These are phyloP conservation scores for Cryphonectria parasitica DNA, from an alignment of 2,329 filamentous ascomycete genomes.

Conservation along the genomic window DNA sequence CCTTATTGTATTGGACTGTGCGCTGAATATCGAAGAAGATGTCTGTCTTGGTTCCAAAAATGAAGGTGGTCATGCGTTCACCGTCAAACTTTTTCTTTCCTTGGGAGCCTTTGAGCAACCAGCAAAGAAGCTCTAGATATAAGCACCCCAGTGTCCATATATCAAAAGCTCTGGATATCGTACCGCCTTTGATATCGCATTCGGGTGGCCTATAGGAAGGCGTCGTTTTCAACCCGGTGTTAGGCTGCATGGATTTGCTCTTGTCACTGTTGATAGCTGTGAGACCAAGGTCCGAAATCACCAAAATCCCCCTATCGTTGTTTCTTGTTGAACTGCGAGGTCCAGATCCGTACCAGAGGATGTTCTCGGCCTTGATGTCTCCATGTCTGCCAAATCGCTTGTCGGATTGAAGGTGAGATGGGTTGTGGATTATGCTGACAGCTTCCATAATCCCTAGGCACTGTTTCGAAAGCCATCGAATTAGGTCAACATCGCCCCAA, in stretches of 20 bases:
- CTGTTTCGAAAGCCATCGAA: conserved; percentile 19
- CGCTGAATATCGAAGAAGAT: conserved; percentile 19
- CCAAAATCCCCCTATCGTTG: conserved; percentile 16
- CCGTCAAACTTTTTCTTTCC: conserved; percentile 8
- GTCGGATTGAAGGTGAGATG: not conserved
- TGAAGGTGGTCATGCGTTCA: conserved; percentile 5
- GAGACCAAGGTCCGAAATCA: conserved; percentile 25
- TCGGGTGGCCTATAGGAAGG: conserved; percentile 26
- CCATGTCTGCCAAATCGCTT: conserved; percentile 28
- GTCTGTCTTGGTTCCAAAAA: not conserved
- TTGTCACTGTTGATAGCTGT: conserved; percentile 19
- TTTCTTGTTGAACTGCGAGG: not conserved
- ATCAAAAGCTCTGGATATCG: conserved; percentile 30
- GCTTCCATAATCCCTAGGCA: conserved; percentile 20
- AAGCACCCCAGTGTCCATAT: conserved; percentile 39
- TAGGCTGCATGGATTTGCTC: conserved; percentile 21
- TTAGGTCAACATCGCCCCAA: not conserved
- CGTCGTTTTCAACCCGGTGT: conserved; percentile 7
- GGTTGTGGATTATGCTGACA: conserved; percentile 17
- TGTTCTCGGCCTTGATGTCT: conserved; percentile 34
- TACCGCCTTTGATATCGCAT: not conserved
- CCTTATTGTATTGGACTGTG: fast-evolving
- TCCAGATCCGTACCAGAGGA: conserved; percentile 29
- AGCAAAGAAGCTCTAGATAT: conserved; percentile 36
- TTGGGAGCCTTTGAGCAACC: conserved; percentile 31